A percentile compares a stretch with the other conserved stretches of the same genome.
Evolutionary conservation across 2,329 filamentous ascomycete genomes (phyloP).

Genomic region (Neurospora sp.): DNA sequence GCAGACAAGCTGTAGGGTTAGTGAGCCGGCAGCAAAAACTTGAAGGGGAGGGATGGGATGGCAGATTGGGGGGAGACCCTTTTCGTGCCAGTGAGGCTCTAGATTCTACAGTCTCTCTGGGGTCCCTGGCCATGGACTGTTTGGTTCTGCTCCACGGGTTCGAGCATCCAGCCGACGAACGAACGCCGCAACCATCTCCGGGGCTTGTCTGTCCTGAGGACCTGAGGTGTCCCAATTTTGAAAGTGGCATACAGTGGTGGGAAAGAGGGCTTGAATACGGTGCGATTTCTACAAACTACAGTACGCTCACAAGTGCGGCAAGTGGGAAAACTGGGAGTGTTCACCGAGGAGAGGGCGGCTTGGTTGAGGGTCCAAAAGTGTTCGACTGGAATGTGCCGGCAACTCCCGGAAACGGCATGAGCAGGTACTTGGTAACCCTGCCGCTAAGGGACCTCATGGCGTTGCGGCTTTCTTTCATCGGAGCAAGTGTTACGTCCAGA

Average conservation of each 20-base stretch:
- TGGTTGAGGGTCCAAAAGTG: constrained; percentile 10
- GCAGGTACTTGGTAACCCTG: not conserved
- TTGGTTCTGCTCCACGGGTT: not conserved
- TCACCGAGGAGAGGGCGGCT: constrained; percentile 2
- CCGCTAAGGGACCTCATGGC: not conserved
- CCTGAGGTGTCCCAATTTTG: not conserved
- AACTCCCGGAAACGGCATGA: constrained; percentile 16
- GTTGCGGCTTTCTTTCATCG: not conserved
- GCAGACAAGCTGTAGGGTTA: not conserved
- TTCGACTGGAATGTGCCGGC: constrained; percentile 16
- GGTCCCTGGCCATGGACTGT: not conserved
- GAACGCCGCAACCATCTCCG: not conserved
- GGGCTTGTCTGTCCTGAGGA: not conserved
- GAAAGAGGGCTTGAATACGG: not conserved
- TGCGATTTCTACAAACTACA: not conserved
- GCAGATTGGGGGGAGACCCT: not conserved
- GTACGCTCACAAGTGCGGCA: not conserved
- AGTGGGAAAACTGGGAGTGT: not conserved
- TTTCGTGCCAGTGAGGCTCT: not conserved
- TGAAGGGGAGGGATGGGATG: not conserved
- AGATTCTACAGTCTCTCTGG: not conserved
- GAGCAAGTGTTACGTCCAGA: not conserved
- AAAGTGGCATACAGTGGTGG: not conserved
- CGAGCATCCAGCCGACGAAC: not conserved
- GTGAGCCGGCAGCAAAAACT: not conserved